Conservation (phyloP, 2,329 filamentous ascomycete species). For the Aspergillus ibericus region DNA sequence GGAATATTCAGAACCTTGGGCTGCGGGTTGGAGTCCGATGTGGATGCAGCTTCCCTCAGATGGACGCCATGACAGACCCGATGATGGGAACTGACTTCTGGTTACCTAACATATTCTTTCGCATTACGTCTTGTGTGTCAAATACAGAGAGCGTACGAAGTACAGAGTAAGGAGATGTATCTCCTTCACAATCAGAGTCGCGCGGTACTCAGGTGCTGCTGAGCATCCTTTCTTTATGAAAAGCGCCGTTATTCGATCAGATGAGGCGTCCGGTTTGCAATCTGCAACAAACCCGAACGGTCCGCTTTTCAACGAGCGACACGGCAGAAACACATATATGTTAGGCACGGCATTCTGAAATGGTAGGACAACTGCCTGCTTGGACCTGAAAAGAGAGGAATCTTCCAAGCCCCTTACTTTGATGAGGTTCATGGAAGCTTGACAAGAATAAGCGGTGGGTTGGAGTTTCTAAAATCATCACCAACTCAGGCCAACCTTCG, state of each 20-base stretch:
- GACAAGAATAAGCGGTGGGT: not conserved
- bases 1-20: slow-evolving; percentile 5
- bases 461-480: not conserved
- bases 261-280: not conserved
- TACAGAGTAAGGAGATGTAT: not conserved
- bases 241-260: not conserved
- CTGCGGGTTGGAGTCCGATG: not conserved
- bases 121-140: not conserved
- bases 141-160: not conserved
- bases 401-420: not conserved
- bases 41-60: not conserved
- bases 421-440: not conserved
- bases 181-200: not conserved
- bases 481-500: not conserved
- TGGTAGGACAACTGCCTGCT: not conserved
- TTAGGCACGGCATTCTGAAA: no score
- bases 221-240: not conserved
- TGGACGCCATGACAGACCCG: not conserved
- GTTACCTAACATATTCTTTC: not conserved
- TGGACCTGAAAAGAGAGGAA: not conserved
- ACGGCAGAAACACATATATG: no score
- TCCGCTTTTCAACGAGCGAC: not conserved
- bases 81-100: not conserved
- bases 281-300: not conserved
- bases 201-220: not conserved